Percentiles rank a stretch among this genome's conserved stretches.
Evolutionary conservation across 2,329 filamentous ascomycete species (phyloP).

Genomic region (Phialophora expanda): DNA sequence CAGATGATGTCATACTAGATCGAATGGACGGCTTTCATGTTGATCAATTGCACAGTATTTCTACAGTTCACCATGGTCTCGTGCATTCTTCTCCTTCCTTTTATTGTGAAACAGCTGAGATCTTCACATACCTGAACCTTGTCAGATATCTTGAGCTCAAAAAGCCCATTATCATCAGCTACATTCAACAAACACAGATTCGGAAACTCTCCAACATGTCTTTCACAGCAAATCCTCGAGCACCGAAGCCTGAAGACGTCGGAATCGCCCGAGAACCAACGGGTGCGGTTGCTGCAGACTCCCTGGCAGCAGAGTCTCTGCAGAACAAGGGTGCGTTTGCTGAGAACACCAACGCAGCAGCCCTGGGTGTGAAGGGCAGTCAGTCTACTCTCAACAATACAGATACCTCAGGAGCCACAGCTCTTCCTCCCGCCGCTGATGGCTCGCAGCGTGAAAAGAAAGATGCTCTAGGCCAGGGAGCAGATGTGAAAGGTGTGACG

Average conservation of each 20-base stretch:
- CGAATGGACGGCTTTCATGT: background rate
- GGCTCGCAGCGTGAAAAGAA: constrained; percentile 54
- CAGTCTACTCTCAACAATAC: constrained; percentile 63
- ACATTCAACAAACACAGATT: constrained; percentile 2
- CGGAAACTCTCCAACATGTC: constrained; percentile 27
- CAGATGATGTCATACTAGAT: constrained; percentile 15
- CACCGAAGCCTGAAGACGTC: constrained; percentile 55
- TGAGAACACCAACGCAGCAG: constrained; percentile 61
- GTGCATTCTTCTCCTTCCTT: constrained; percentile 4
- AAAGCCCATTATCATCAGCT: background rate
- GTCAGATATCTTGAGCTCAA: background rate
- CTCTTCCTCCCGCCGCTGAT: constrained; percentile 55
- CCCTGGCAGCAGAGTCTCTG: constrained; percentile 76
- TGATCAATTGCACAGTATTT: constrained; percentile 5
- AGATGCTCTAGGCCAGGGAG: constrained; percentile 50
- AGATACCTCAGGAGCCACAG: constrained; percentile 59
- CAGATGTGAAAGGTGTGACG: constrained; percentile 46
- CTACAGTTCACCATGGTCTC: background rate
- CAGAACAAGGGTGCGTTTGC: constrained; percentile 64
- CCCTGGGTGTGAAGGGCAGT: constrained; percentile 56
- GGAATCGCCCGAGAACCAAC: constrained; percentile 64
- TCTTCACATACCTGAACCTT: background rate
- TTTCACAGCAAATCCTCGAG: constrained; percentile 31
- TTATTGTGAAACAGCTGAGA: background rate
- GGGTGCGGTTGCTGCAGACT: constrained; percentile 69